A percentile compares a stretch with the other conserved stretches of the same genome.
Conservation (phyloP, 202 grass and related monocot genomes). For the Schoenoplectus tabernaemontani region DNA sequence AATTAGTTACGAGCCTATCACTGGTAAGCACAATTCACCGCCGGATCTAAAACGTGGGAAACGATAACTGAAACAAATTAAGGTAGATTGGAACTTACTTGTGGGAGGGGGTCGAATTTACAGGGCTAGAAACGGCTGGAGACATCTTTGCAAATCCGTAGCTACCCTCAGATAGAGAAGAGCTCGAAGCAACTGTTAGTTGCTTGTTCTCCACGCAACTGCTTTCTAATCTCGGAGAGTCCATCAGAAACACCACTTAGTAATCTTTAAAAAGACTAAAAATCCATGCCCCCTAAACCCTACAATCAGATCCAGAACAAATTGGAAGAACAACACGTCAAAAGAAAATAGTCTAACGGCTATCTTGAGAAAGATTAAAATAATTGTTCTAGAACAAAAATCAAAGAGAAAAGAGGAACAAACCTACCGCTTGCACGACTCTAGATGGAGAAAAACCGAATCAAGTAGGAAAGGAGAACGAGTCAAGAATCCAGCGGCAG, state of each 20-base stretch:
- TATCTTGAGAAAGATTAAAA: constrained; percentile 24
- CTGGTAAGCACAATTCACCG: neutral
- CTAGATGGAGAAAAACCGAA: constrained; percentile 34
- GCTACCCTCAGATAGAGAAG: constrained; percentile 67
- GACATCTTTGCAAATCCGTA: constrained; percentile 47
- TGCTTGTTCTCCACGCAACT: constrained; percentile 95
- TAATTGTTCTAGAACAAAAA: constrained; percentile 10
- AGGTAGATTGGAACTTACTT: constrained; percentile 39
- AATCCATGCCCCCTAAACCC: constrained; percentile 22
- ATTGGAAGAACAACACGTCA: constrained; percentile 6
- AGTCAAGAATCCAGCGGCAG: constrained; percentile 10
- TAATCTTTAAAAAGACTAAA: neutral
- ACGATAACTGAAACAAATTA: neutral
- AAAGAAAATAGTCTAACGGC: constrained; percentile 23
- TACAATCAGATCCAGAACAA: constrained; percentile 23
- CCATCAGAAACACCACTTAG: neutral
- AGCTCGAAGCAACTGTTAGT: constrained; percentile 58
- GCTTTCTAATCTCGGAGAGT: neutral
- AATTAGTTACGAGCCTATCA: neutral
- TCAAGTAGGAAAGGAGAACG: neutral
- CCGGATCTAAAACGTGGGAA: constrained; percentile 17
- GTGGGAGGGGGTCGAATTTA: constrained; percentile 53
- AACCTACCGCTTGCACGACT: constrained; percentile 36
- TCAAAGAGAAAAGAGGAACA: constrained; percentile 30
- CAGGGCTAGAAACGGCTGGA: constrained; percentile 58